Evolutionary conservation across 345 rosid genomes (phyloP).

Genomic region (Brassica incana): DNA sequence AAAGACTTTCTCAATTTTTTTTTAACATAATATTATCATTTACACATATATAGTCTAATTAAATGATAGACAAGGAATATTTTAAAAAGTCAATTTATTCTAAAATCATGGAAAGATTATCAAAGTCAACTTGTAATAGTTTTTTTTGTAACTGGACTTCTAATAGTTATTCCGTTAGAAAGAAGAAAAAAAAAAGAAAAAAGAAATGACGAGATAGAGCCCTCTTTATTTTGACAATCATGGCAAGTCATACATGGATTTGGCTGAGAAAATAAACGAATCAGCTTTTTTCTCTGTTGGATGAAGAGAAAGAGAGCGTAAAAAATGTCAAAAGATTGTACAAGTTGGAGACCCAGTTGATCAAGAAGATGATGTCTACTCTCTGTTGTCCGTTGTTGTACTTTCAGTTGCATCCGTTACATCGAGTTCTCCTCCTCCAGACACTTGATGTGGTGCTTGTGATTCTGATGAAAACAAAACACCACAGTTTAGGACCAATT

Average conservation of each 20-base stretch:
- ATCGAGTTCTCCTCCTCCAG: constrained; percentile 19
- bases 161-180: constrained; percentile 18
- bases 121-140: constrained; percentile 18
- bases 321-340: constrained; percentile 35
- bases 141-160: not conserved
- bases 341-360: constrained; percentile 26
- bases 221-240: constrained; percentile 35
- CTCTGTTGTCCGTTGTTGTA: constrained; percentile 25
- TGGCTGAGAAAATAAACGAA: constrained; percentile 35
- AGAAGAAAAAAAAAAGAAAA: not conserved
- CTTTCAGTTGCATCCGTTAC: constrained; percentile 32
- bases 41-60: no score
- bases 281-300: constrained; percentile 22
- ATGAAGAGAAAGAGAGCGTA: constrained; percentile 25
- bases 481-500: not conserved
- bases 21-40: no score
- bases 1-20: no score
- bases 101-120: not conserved
- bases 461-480: constrained; percentile 21
- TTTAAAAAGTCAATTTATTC: no score
- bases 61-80: no score
- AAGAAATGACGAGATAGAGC: constrained; percentile 21
- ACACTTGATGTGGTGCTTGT: constrained; percentile 28
- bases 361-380: constrained; percentile 21
- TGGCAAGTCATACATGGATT: constrained; percentile 23